These are phyloP conservation scores for Lodderomyces theae DNA, from an alignment of 1,139 yeast genomes.

Conservation along the genomic window DNA sequence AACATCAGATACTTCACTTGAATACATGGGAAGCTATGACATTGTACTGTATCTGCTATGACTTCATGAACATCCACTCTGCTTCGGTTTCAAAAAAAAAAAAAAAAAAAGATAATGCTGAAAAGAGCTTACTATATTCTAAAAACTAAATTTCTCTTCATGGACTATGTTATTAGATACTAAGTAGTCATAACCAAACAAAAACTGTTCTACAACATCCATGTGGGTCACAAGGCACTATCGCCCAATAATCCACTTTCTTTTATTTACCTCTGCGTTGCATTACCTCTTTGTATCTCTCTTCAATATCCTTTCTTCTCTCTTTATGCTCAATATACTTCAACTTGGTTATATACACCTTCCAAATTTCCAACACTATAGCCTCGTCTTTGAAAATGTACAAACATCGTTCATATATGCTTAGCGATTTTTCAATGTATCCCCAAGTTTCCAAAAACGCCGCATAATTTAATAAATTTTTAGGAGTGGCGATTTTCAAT, in stretches of 20 bases:
- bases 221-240: too few species aligned
- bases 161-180: too few species aligned
- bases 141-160: too few species aligned
- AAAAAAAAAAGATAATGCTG: too few species aligned
- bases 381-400: constrained; percentile 56
- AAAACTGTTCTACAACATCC: too few species aligned
- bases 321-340: constrained; percentile 39
- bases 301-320: constrained; percentile 57
- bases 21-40: too few species aligned
- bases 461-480: constrained; percentile 65
- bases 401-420: constrained; percentile 67
- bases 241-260: background rate
- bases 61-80: too few species aligned
- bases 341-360: constrained; percentile 56
- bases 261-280: constrained; percentile 1
- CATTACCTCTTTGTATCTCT: background rate
- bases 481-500: constrained; percentile 68
- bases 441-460: constrained; percentile 52
- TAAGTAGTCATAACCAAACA: too few species aligned
- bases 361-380: constrained; percentile 69
- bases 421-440: constrained; percentile 52
- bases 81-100: too few species aligned
- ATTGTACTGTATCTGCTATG: too few species aligned
- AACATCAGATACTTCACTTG: too few species aligned
- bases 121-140: too few species aligned